Evolutionary conservation across 306 rosid genomes (phyloP).

Genomic region (Rosa lucieae): DNA sequence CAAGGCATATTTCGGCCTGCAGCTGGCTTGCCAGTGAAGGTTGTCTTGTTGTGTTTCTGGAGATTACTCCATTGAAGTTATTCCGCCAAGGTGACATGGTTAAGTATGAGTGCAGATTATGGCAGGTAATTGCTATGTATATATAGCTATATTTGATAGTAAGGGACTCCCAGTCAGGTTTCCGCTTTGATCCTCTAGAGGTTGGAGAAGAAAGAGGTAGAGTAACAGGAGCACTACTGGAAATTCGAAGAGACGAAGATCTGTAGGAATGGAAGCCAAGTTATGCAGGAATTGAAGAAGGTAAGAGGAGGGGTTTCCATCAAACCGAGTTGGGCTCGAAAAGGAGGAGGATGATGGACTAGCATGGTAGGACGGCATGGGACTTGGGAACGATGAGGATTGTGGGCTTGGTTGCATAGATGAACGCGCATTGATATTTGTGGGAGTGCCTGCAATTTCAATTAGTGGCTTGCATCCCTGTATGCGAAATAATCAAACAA

Average conservation of each 20-base stretch:
- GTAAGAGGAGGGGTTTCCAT: constrained; percentile 71
- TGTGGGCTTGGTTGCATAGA: constrained; percentile 92
- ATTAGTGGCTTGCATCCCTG: constrained; percentile 76
- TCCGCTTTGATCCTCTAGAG: constrained; percentile 76
- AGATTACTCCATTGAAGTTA: too few species aligned
- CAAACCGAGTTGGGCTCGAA: constrained; percentile 80
- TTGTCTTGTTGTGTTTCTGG: too few species aligned
- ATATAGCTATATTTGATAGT: constrained; percentile 60
- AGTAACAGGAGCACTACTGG: constrained; percentile 90
- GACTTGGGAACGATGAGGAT: constrained; percentile 85
- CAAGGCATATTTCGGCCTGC: too few species aligned
- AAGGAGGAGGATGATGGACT: constrained; percentile 91
- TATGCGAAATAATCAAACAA: constrained; percentile 11
- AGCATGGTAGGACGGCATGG: constrained; percentile 43
- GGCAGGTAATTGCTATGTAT: too few species aligned
- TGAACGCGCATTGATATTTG: constrained; percentile 72
- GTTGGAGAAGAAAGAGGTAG: constrained; percentile 96
- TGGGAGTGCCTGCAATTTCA: constrained; percentile 67
- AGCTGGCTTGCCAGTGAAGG: too few species aligned
- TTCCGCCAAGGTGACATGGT: too few species aligned
- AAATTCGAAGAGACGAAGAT: constrained; percentile 82
- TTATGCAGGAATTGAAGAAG: constrained; percentile 81
- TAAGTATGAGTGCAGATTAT: too few species aligned
- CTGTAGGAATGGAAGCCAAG: constrained; percentile 72
- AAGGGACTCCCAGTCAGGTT: constrained; percentile 67